phyloP scores from a whole-genome alignment of 75 land plant genomes.

The Selaginella moellendorffii region DNA sequence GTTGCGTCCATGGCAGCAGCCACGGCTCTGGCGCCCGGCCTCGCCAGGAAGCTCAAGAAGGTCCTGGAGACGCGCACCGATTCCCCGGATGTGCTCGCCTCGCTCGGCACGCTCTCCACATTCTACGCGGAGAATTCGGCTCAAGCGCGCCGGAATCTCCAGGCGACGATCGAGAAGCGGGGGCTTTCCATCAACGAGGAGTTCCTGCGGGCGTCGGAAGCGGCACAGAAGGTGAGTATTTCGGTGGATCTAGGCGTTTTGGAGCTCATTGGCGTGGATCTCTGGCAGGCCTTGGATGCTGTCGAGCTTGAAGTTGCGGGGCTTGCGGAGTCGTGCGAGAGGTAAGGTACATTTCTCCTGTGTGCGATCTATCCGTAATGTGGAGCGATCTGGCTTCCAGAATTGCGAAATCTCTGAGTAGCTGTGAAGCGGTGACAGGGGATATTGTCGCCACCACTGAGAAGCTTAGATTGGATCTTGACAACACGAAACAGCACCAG shows the following conservation, averaged over 20 bases:
- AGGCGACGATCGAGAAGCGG: constrained; percentile 71
- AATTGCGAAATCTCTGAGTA: constrained; percentile 70
- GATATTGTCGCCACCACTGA: constrained; percentile 85
- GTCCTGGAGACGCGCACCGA: constrained; percentile 87
- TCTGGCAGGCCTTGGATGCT: constrained; percentile 59
- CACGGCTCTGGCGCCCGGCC: constrained; percentile 64
- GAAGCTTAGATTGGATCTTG: constrained; percentile 79
- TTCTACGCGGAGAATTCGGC: constrained; percentile 73
- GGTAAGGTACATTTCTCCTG: constrained; percentile 24
- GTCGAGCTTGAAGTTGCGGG: constrained; percentile 79
- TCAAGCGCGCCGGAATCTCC: constrained; percentile 65
- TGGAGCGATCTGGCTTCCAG: constrained; percentile 21
- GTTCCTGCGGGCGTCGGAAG: constrained; percentile 55
- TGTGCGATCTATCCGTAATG: no score
- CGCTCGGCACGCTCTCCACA: constrained; percentile 65
- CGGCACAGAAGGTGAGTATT: constrained; percentile 44
- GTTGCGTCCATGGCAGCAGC: neutral
- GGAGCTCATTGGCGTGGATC: neutral
- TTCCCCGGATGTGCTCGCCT: constrained; percentile 61
- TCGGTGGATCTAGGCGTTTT: neutral
- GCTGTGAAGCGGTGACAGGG: constrained; percentile 66
- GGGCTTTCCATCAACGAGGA: constrained; percentile 72
- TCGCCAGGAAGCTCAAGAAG: constrained; percentile 89
- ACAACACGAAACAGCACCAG: constrained; percentile 68
- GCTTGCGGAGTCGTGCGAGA: constrained; percentile 71